A percentile compares a stretch with the other conserved stretches of the same genome.
These are phyloP conservation scores for Penicillium fuscoglaucum DNA, from an alignment of 2,329 filamentous ascomycete genomes.

Conservation along the genomic window DNA sequence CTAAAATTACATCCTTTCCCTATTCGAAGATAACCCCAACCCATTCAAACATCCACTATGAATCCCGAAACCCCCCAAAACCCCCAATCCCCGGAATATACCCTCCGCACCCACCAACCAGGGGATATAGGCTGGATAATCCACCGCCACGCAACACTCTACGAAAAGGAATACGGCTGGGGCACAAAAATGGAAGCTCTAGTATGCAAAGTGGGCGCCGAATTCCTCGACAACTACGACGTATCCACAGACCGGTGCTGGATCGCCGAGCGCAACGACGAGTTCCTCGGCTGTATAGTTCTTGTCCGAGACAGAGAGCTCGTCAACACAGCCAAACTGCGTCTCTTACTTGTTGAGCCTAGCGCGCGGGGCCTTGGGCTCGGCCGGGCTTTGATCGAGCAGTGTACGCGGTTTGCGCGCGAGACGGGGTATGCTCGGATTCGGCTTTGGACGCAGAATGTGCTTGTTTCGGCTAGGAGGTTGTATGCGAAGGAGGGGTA, in stretches of 20 bases:
- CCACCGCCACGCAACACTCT: conserved; percentile 20
- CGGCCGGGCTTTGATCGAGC: conserved; percentile 14
- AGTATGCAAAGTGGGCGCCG: conserved; percentile 15
- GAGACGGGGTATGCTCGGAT: conserved; percentile 17
- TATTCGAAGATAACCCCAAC: background rate
- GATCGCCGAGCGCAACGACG: conserved; percentile 20
- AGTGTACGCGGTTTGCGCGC: conserved; percentile 22
- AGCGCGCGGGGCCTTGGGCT: conserved; percentile 18
- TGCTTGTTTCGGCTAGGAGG: conserved; percentile 16
- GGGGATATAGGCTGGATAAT: conserved; percentile 23
- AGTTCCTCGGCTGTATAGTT: conserved; percentile 20
- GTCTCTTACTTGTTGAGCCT: conserved; percentile 2
- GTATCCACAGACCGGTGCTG: conserved; percentile 19
- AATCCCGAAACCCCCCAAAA: background rate
- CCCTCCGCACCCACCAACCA: conserved; percentile 17
- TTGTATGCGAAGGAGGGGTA: conserved; percentile 24
- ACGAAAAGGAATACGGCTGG: conserved; percentile 20
- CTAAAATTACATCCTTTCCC: background rate
- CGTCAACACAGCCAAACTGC: background rate
- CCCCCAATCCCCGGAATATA: background rate
- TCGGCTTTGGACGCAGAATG: conserved; percentile 22
- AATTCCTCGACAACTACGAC: conserved; percentile 22
- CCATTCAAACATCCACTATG: background rate
- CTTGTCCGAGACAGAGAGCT: conserved; percentile 17
- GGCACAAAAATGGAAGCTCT: conserved; percentile 15